Base-by-base conservation (phyloP, 306 rosid genomes). In the Alnus rubra region DNA sequence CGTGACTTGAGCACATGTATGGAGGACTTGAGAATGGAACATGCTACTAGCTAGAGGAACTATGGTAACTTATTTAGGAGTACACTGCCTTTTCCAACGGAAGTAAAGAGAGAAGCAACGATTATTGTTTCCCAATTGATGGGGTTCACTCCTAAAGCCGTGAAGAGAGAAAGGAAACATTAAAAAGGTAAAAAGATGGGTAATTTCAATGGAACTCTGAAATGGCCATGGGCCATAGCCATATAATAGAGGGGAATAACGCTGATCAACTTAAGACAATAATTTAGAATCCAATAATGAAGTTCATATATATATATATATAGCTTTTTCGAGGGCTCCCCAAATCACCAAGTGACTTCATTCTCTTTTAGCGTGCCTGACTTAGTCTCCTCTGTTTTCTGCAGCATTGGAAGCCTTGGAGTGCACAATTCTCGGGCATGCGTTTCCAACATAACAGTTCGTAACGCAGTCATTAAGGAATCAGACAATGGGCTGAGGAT, bases 381-480 rank as follows among this genome's bases (percentile, higher is more conserved):
- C 56, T 19, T 65, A 14, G 59, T 2, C 50, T 23, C 5, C 4
- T 42, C n/a, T 76, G 48, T 49, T 74, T 79, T 76, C 1, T 51
- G 82, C 97, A 95, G 99, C 91, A 96, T 96, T 76, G 99, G 99
- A 73, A 93, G 98, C 80, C 92, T 96, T 13, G 98, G 99, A 15
- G 92, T 90, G 55, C 94, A 88, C 79, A 93, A 96, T 59, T 88
- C 98, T 0, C 92, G 84, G 63, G 99, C 99, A 68, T 96, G 99
- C 69, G 99, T 96, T 14, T 85, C 97, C 1, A 93, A 96, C 92
- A 45, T 93, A 77, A 91, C 98, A 0, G 99, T 96, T 1, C 86
- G 87, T 0, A 81, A 96, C 42, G 78, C 86, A 0, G 69, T 88
- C 74, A 91, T 96, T 23, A 89, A 55, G 53, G 93, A 93, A 78